A percentile compares a stretch with the other conserved stretches of the same genome.
Evolutionary conservation across 441 rosid species (phyloP).

Genomic region (Populus hybrid): DNA sequence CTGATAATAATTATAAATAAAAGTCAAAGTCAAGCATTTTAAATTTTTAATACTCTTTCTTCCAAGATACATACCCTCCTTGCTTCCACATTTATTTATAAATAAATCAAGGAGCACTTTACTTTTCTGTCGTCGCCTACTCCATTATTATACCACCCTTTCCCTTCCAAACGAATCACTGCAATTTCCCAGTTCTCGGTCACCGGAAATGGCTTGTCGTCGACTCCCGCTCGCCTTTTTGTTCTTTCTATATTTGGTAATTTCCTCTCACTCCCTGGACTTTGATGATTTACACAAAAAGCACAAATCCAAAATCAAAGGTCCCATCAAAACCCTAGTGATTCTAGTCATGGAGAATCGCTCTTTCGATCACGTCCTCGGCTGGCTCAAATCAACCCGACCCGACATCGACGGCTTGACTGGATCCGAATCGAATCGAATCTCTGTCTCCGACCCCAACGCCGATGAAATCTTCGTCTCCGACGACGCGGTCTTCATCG

Average conservation of each 20-base stretch:
- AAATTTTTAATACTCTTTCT: neutral
- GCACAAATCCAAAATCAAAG: slow-evolving; percentile 53
- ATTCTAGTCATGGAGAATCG: slow-evolving; percentile 96
- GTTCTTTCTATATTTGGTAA: slow-evolving; percentile 43
- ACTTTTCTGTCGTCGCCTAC: neutral
- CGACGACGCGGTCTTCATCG: slow-evolving; percentile 72
- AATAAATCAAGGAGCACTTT: neutral
- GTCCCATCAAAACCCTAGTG: slow-evolving; percentile 88
- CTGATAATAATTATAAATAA: neutral
- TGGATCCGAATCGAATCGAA: slow-evolving; percentile 63
- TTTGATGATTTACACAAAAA: slow-evolving; percentile 25
- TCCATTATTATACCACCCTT: neutral
- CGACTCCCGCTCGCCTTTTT: slow-evolving; percentile 14
- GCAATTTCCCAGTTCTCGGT: neutral
- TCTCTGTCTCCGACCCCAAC: slow-evolving; percentile 55
- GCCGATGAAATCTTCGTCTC: slow-evolving; percentile 56
- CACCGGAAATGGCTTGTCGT: neutral
- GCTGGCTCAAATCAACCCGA: slow-evolving; percentile 86
- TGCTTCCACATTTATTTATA: neutral
- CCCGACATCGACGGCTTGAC: slow-evolving; percentile 86
- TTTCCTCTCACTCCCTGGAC: slow-evolving; percentile 53
- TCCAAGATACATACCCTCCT: neutral
- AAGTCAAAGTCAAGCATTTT: neutral
- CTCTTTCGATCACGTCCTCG: slow-evolving; percentile 91
- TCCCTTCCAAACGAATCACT: neutral